Base-by-base conservation (phyloP, 129 eudicot genomes). In the Apium graveolens region DNA sequence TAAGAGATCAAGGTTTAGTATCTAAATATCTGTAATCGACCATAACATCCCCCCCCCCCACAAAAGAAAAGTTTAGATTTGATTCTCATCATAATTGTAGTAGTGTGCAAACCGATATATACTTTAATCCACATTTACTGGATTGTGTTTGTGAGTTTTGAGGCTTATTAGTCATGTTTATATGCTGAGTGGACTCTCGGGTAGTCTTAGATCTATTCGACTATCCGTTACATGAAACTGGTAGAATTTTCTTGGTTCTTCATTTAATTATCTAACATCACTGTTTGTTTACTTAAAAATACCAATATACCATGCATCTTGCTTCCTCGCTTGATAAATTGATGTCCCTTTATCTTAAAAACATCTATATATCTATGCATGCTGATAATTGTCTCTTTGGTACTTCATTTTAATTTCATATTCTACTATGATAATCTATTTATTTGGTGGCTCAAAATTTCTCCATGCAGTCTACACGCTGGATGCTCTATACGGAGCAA, bases 401-500 rank as follows among this genome's bases (percentile, higher is more conserved):
- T 7, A 18, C 20, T 24, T 41, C 21, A 35, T 72, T 12, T 11
- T 3, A n/a, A 39, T 27, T 73, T 74, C 27, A 31, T 57, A 49
- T 70, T 1, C n/a, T 76, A 77, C 76, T 48, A 48, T 45, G 60
- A 48, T 69, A 74, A 63, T 17, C 80, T 77, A 73, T 66, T 44
- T 39, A 62, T 37, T 29, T 32, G 75, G 57, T 78, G 63, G 39
- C 41, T 55, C 70, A 27, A 39, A 63, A n/a, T 83, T 75, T 80
- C 70, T 53, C 26, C 82, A 79, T 86, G 87, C 92, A 93, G 98
- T 92, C 99, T 18, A 92, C 99, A 8, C 94, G 97, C 73, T 92
- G 94, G 97, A 87, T 95, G 96, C 89, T 95, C 20, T 95, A 95
- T 76, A 95, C 99, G 35, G 97, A 92, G 84, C 97, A 92, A 79